A percentile compares a stretch with the other conserved stretches of the same genome.
Evolutionary conservation across 768 basidiomycete genomes (phyloP).

Genomic region (Candolleomyces eurysporus): DNA sequence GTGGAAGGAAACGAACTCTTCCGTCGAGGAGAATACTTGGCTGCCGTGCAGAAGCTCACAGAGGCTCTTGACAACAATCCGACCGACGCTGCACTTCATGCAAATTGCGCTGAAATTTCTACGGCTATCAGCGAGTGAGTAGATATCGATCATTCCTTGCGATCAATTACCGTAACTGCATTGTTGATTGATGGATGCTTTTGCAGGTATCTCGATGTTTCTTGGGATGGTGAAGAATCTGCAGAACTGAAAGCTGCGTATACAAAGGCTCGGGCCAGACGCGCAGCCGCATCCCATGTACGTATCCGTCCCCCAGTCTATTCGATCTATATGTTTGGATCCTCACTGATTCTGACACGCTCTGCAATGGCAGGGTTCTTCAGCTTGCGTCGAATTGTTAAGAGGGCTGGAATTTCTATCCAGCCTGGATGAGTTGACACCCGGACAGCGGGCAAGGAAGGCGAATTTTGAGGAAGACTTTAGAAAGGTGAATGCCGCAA

Average conservation of each 20-base stretch:
- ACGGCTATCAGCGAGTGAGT: constrained; percentile 1
- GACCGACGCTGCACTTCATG: not conserved
- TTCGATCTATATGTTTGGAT: not conserved
- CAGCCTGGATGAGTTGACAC: not conserved
- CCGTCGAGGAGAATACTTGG: not conserved
- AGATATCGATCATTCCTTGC: not conserved
- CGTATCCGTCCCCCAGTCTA: not conserved
- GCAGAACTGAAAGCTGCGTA: constrained; percentile 1
- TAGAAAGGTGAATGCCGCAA: not conserved
- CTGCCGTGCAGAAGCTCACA: not conserved
- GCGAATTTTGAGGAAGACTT: not conserved
- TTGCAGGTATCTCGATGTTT: constrained; percentile 3
- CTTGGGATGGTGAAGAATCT: constrained; percentile 1
- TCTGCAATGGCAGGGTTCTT: not conserved
- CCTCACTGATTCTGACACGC: not conserved
- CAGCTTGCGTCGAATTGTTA: not conserved
- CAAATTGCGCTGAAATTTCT: constrained; percentile 2
- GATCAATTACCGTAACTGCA: too few species aligned
- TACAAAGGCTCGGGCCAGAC: constrained; percentile 4
- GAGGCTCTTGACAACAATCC: constrained; percentile 9
- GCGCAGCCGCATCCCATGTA: not conserved
- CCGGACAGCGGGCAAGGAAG: not conserved
- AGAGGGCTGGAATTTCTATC: constrained; percentile 2
- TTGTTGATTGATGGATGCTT: too few species aligned
- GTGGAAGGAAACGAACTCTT: not conserved